Evolutionary conservation across 768 basidiomycete genomes (phyloP).

Genomic region (Boletellus emodensis): DNA sequence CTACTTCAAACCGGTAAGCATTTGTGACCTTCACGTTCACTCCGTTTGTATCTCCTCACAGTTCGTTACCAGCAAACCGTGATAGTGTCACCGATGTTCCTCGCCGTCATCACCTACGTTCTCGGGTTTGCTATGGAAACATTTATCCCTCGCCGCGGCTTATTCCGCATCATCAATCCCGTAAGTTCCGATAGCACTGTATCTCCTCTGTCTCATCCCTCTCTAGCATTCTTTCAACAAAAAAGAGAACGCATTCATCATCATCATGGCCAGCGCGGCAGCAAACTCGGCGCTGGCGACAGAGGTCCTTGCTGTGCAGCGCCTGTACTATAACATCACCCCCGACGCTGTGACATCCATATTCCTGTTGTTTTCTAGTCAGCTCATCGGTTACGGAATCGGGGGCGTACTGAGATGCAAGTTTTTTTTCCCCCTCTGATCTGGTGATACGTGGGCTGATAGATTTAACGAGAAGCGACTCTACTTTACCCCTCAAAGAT

Average conservation of each 20-base stretch:
- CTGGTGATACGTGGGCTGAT: not conserved
- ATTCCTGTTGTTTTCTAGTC: constrained; percentile 37
- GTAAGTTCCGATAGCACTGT: no score
- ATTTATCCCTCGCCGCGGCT: no score
- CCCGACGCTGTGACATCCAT: constrained; percentile 40
- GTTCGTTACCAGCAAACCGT: no score
- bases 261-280: no score
- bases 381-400: constrained; percentile 48
- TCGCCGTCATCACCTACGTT: constrained; percentile 32
- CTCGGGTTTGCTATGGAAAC: constrained; percentile 34
- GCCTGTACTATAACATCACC: no score
- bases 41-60: not conserved
- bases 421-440: constrained; percentile 3
- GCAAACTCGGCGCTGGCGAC: no score
- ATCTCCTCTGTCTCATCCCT: not conserved
- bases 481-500: constrained; percentile 44
- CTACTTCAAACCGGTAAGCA: no score
- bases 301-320: no score
- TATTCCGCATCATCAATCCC: constrained; percentile 26
- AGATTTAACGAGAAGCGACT: constrained; percentile 9
- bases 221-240: constrained; percentile 34
- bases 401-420: constrained; percentile 49
- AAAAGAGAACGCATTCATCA: no score
- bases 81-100: no score
- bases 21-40: not conserved